These are phyloP conservation scores for Neopestalotiopsis clavispora DNA, from an alignment of 2,329 filamentous ascomycete species.

Conservation along the genomic window DNA sequence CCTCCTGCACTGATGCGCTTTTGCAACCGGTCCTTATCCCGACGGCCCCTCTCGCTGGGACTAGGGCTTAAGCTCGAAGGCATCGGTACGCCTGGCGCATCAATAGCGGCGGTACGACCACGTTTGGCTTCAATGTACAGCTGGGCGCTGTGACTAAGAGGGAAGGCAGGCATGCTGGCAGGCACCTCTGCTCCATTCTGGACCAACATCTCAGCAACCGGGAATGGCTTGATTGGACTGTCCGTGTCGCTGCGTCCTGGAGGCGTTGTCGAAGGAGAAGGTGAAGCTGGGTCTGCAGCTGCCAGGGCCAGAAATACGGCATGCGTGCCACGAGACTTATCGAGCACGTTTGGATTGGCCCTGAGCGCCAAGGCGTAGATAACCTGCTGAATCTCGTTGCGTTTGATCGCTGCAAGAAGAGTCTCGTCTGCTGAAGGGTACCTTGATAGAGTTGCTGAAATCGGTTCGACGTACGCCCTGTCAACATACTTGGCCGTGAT, in stretches of 20 bases:
- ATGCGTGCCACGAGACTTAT: constrained; percentile 87
- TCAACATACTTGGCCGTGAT: constrained; percentile 96
- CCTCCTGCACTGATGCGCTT: constrained; percentile 82
- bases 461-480: constrained; percentile 77
- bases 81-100: constrained; percentile 51
- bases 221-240: constrained; percentile 71
- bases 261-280: constrained; percentile 53
- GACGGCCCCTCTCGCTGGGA: constrained; percentile 54
- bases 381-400: constrained; percentile 92
- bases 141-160: constrained; percentile 79
- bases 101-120: constrained; percentile 49
- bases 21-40: constrained; percentile 74
- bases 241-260: constrained; percentile 45
- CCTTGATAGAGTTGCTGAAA: constrained; percentile 75
- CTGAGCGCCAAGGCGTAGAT: constrained; percentile 86
- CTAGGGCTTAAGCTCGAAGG: constrained; percentile 49
- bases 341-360: constrained; percentile 85
- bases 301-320: constrained; percentile 89
- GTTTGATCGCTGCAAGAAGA: constrained; percentile 90
- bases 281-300: constrained; percentile 87
- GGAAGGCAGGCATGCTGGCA: constrained; percentile 74
- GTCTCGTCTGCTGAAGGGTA: constrained; percentile 85
- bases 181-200: constrained; percentile 96
- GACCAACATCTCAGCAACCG: constrained; percentile 86
- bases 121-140: constrained; percentile 84